Conservation (phyloP, 2,329 filamentous ascomycete species). For the Ascochyta clinopodiicola region DNA sequence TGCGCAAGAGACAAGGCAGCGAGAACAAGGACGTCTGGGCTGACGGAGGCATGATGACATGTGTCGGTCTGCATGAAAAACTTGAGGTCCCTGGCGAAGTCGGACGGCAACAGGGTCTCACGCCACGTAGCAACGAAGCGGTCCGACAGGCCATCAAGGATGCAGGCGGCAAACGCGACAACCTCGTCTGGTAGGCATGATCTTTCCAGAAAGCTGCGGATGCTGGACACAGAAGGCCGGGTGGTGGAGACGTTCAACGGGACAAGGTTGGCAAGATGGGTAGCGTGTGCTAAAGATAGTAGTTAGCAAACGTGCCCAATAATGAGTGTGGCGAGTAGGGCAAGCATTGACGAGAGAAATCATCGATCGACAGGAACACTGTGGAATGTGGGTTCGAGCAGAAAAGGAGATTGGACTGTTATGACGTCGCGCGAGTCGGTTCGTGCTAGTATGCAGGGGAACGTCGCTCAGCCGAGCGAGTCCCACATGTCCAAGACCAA, state of each 20-base stretch:
- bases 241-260: conserved; percentile 41
- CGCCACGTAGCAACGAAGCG: conserved; percentile 44
- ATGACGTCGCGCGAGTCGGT: conserved; percentile 19
- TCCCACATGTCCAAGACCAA: conserved; percentile 20
- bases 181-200: conserved; percentile 44
- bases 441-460: conserved; percentile 25
- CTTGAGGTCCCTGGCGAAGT: conserved; percentile 21
- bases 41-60: conserved; percentile 22
- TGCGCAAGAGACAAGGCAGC: conserved; percentile 45
- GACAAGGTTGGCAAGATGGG: conserved; percentile 46
- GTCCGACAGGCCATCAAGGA: conserved; percentile 45
- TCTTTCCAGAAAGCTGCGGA: conserved; percentile 40
- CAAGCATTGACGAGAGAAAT: conserved; percentile 16
- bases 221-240: conserved; percentile 33
- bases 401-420: conserved; percentile 16
- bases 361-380: conserved; percentile 31
- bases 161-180: conserved; percentile 48
- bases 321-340: conserved; percentile 18
- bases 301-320: conserved; percentile 24
- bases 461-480: conserved; percentile 22
- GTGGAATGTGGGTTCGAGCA: conserved; percentile 15
- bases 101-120: conserved; percentile 27
- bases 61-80: conserved; percentile 25
- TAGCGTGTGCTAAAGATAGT: conserved; percentile 43
- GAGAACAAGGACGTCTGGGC: conserved; percentile 46